phyloP scores from a whole-genome alignment of 1,284 basidiomycete genomes.

The Entoloma clypeatum region DNA sequence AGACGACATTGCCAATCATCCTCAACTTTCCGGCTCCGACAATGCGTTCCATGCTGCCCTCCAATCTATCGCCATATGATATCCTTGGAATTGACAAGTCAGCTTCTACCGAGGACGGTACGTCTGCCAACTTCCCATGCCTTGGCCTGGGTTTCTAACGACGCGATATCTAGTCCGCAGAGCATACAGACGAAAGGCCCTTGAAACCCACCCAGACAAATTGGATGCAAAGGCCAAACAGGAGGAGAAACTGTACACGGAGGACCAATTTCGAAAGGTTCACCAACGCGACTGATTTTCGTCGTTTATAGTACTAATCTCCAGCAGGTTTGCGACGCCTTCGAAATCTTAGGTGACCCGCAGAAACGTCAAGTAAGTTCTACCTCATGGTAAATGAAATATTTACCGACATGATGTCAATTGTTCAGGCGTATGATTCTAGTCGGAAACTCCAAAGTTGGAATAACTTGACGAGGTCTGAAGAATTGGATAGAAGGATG shows the following conservation, averaged over 20 bases:
- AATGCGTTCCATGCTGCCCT: too few species aligned
- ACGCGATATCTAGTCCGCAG: constrained; percentile 44
- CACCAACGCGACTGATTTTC: constrained; percentile 16
- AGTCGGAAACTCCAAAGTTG: constrained; percentile 28
- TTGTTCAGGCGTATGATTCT: constrained; percentile 51
- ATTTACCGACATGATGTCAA: neutral
- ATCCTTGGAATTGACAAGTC: constrained; percentile 32
- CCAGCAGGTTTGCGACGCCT: constrained; percentile 51
- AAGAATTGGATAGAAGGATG: constrained; percentile 44
- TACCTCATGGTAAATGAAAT: neutral
- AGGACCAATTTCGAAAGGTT: constrained; percentile 48
- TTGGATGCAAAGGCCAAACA: constrained; percentile 45
- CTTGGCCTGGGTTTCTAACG: constrained; percentile 6
- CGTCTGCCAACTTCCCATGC: constrained; percentile 11
- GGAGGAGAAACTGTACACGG: constrained; percentile 45
- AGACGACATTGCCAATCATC: too few species aligned
- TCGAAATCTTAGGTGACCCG: constrained; percentile 51
- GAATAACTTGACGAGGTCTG: constrained; percentile 30
- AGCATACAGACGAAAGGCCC: constrained; percentile 56
- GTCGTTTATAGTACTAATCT: constrained; percentile 5
- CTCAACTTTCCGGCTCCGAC: too few species aligned
- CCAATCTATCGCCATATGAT: constrained; percentile 37
- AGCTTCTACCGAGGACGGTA: constrained; percentile 37
- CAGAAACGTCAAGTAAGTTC: constrained; percentile 55
- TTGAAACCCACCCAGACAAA: constrained; percentile 67